These are phyloP conservation scores for Fusarium graminum DNA, from an alignment of 2,329 filamentous ascomycete genomes.

Conservation along the genomic window DNA sequence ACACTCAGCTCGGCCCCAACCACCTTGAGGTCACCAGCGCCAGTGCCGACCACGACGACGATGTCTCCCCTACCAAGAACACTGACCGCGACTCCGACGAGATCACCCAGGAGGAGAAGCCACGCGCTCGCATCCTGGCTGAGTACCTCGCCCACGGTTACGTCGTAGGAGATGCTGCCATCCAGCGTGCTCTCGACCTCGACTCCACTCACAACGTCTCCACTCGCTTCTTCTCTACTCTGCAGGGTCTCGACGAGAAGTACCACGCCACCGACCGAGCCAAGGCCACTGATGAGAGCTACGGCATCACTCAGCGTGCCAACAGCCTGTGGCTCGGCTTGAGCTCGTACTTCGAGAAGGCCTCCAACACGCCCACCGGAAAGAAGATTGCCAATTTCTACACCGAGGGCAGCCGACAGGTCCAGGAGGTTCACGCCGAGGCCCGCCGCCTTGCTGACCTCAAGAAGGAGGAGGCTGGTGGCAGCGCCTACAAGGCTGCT, in stretches of 20 bases:
- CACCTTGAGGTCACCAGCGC: slow-evolving; percentile 81
- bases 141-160: slow-evolving; percentile 98
- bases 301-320: slow-evolving; percentile 83
- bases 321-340: slow-evolving; percentile 74
- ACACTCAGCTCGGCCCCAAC: slow-evolving; percentile 91
- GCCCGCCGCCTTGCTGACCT: slow-evolving; percentile 88
- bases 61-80: slow-evolving; percentile 67
- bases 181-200: slow-evolving; percentile 86
- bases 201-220: slow-evolving; percentile 92
- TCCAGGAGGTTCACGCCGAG: slow-evolving; percentile 93
- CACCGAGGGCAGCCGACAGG: slow-evolving; percentile 84
- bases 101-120: slow-evolving; percentile 96
- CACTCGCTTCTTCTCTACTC: slow-evolving; percentile 79
- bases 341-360: slow-evolving; percentile 94
- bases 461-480: slow-evolving; percentile 77
- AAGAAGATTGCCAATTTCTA: slow-evolving; percentile 92
- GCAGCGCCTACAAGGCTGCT: slow-evolving; percentile 70
- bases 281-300: slow-evolving; percentile 84
- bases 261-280: slow-evolving; percentile 91
- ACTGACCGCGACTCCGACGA: slow-evolving; percentile 73
- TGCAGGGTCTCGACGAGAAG: slow-evolving; percentile 83
- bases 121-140: slow-evolving; percentile 89
- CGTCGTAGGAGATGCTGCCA: slow-evolving; percentile 78
- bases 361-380: slow-evolving; percentile 86
- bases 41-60: slow-evolving; percentile 74